Base-by-base conservation (phyloP, 2,329 filamentous ascomycete species). In the Talaromyces piceae region DNA sequence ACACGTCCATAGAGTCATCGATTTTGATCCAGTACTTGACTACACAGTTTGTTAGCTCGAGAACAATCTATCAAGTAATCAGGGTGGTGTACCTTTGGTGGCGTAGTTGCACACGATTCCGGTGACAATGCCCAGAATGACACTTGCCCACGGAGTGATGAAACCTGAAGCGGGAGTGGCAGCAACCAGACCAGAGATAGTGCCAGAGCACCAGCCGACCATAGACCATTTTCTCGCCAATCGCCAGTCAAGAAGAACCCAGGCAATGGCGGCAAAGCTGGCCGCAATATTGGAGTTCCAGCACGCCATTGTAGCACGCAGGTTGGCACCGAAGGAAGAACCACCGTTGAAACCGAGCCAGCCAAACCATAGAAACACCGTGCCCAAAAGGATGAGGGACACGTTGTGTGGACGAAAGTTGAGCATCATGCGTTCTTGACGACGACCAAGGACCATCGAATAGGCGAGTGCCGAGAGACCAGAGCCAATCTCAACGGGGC, bases 361-460 rank as follows among this genome's bases (percentile, higher is more conserved):
- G 64, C 93, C 93, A 64, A 97, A 97, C 91, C 91, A 97, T 51
- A 98, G 88, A 62, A 98, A 81, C 58, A 95, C 81, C 3, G 93
- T 97, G 57, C 93, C 93, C 61, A 97, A 85, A 1, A 93, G 91
- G 73, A 98, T 95, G 64, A 97, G 81, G 5, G 91, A 95, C 59
- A 97, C 93, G 76, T 98, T 98, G 79, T 98, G 93, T 16, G 93
- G 93, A 60, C 93, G 88, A 81, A 97, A 97, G 80, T 97, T 97
- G 73, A 96, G 82, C 88, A 97, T 96, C 90, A 97, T 96, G 77
- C 90, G 93, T 77, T 97, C 91, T 75, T 96, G 93, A 59, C 93
- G 89, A 65, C 90, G 88, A 60, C 93, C 93, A 55, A 98, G 87
- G 31, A 96, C 84, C 88, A 88, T 86, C 2, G 91, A 95, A 76